phyloP scores from a whole-genome alignment of 2,329 filamentous ascomycete species.

The Tolypocladium tropicale region DNA sequence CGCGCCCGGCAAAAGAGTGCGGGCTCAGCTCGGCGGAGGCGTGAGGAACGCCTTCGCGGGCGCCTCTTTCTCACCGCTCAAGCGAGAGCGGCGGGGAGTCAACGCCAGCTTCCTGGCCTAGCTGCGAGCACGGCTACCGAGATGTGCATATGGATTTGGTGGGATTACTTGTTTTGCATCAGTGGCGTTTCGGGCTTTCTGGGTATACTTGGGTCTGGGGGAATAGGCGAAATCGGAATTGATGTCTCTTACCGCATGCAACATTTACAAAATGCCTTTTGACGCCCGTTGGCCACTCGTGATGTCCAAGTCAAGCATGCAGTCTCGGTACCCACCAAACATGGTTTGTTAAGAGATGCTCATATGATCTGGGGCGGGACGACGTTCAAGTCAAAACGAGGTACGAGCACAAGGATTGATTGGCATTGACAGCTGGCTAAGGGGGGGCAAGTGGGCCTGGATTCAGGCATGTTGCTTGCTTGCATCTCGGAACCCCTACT shows the following conservation, averaged over 20 bases:
- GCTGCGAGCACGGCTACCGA: neutral
- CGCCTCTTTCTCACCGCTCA: constrained; percentile 58
- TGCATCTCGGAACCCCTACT: too few species aligned
- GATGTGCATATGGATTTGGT: neutral
- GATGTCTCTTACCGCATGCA: neutral
- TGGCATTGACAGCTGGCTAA: neutral
- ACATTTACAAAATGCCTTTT: neutral
- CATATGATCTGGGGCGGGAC: neutral
- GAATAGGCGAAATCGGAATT: neutral
- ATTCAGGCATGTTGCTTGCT: neutral
- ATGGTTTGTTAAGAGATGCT: neutral
- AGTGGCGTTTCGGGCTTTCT: neutral
- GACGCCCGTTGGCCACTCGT: neutral
- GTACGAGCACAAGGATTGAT: too few species aligned
- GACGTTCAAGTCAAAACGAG: neutral
- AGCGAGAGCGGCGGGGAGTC: constrained; percentile 55
- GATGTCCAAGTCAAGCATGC: neutral
- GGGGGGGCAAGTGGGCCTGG: neutral
- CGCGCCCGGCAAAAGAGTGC: constrained; percentile 2
- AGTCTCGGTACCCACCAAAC: neutral
- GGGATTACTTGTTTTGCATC: neutral
- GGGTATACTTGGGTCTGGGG: neutral
- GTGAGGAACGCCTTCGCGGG: constrained; percentile 38
- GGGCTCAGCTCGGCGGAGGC: constrained; percentile 10
- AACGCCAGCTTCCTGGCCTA: constrained; percentile 50